Evolutionary conservation across 2,329 filamentous ascomycete genomes (phyloP), one percentile per base, ranked within the genome.

Genomic region (Emericellopsis atlantica): DNA sequence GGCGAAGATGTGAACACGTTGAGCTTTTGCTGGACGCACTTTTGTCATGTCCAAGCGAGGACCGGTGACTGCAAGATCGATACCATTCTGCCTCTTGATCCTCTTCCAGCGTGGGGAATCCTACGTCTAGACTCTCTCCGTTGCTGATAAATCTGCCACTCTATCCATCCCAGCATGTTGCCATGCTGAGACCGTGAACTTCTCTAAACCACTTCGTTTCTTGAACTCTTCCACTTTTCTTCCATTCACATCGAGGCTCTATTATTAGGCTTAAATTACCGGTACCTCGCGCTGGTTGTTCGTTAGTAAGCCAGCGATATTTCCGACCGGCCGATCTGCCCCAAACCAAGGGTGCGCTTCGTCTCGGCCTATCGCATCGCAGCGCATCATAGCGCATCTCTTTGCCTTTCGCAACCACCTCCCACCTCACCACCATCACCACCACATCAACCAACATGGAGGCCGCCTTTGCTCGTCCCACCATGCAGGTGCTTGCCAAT

Each of bases 391-490:
- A 4, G 33, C n/a, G n/a, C 33, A 9, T 15, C n/a, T 35, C 33
- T 24, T 24, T 14, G 34, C n/a, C 34, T 36, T 16, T 18, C 34
- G 16, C 34, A 36, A 22, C 16, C 34, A 22, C 16, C 34, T 21
- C n/a, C 16, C 34, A 16, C 3, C 34, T 36, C 21, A 14, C 34
- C 34, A 18, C n/a, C 23, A 38, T 10, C 14, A n/a, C 26, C 37
- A 23, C 10, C 15, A 39, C 11, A 10, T 24, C 37, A 4, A 4
- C 23, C 49, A 52, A 48, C 47, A 82, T 83, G 78, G 75, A 81
- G 49, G 71, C 66, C 64, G 77, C 79, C 48, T 82, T 75, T 53
- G 65, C 73, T 48, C 69, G 67, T 53, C 63, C 75, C 49, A 69
- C 67, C 55, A 61, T 69, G 53, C 64, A 76, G 58, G 74, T 82